Conservation (phyloP, 371 early-diverging fungal genomes). For the Mortierella sp. region DNA sequence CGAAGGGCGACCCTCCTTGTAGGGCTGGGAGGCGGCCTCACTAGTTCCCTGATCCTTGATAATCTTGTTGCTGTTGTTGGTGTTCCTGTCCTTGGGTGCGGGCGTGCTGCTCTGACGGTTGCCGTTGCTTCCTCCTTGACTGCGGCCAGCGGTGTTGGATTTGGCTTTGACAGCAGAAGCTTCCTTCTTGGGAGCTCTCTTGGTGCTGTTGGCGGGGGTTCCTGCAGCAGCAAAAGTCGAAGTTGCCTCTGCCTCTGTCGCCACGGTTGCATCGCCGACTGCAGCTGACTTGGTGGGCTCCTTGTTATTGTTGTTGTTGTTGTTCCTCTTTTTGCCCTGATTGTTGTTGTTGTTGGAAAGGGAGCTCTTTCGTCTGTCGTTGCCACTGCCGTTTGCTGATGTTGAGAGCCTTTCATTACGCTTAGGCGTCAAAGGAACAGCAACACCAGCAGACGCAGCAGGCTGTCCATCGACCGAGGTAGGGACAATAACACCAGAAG, state of each 20-base stretch:
- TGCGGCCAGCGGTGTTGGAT: neutral
- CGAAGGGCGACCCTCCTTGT: constrained; percentile 29
- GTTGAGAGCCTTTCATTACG: constrained; percentile 41
- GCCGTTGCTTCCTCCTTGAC: neutral
- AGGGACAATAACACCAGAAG: neutral
- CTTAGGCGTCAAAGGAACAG: constrained; percentile 30
- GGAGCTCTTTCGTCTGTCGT: constrained; percentile 26
- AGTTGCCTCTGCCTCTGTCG: constrained; percentile 1
- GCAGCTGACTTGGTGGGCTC: constrained; percentile 29
- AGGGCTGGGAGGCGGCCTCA: neutral
- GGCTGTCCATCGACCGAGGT: neutral
- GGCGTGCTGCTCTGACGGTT: neutral
- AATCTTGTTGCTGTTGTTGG: constrained; percentile 1
- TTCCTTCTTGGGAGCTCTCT: constrained; percentile 4
- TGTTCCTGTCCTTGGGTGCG: neutral
- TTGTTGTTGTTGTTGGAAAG: constrained; percentile 8
- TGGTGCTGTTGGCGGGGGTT: constrained; percentile 3
- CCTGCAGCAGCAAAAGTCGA: neutral
- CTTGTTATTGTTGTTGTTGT: constrained; percentile 19
- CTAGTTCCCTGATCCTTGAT: neutral
- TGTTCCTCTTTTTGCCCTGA: constrained; percentile 37
- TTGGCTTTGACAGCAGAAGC: constrained; percentile 7
- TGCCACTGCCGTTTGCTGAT: constrained; percentile 13
- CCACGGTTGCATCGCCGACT: neutral
- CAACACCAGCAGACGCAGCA: neutral